phyloP scores from a whole-genome alignment of 768 basidiomycete genomes.

The Chiua virens region DNA sequence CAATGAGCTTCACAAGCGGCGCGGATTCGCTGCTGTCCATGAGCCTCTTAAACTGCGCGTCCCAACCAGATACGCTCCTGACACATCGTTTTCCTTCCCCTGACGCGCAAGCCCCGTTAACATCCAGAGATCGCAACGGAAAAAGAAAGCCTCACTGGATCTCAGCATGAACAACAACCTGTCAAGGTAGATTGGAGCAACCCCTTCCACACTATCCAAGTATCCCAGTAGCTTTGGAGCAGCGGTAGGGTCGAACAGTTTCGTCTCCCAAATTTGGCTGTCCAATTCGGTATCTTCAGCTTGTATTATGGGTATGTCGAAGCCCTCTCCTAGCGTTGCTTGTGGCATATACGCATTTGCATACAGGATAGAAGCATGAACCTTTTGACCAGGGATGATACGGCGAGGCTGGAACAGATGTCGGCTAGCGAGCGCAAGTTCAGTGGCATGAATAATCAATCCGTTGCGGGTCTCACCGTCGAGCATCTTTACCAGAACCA shows the following conservation, averaged over 20 bases:
- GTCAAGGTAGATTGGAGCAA: slow-evolving; percentile 12
- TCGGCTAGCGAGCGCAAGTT: slow-evolving; percentile 2
- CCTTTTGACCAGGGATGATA: too few relatives aligned
- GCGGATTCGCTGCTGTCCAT: slow-evolving; percentile 11
- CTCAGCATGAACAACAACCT: too few relatives aligned
- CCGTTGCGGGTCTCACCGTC: neutral
- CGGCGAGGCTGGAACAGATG: slow-evolving; percentile 22
- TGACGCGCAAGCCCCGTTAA: neutral
- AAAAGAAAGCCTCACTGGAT: slow-evolving; percentile 5
- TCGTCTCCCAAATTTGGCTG: slow-evolving; percentile 15
- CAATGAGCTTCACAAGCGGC: slow-evolving; percentile 19
- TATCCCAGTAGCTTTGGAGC: slow-evolving; percentile 9
- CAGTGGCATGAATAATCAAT: neutral
- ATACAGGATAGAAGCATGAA: too few relatives aligned
- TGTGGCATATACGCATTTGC: too few relatives aligned
- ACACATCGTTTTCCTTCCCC: slow-evolving; percentile 23
- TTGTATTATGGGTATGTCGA: slow-evolving; percentile 17
- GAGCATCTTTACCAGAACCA: too few relatives aligned
- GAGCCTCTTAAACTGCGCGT: slow-evolving; percentile 5
- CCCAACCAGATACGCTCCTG: slow-evolving; percentile 13
- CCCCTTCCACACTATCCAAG: slow-evolving; percentile 7
- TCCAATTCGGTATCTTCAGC: slow-evolving; percentile 2
- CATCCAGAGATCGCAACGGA: too few relatives aligned
- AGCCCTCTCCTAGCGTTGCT: slow-evolving; percentile 21
- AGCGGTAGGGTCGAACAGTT: slow-evolving; percentile 18